Evolutionary conservation across 148 eudicot species (phyloP), one percentile per base, ranked within the genome.

Genomic region (Cornus suecica): DNA sequence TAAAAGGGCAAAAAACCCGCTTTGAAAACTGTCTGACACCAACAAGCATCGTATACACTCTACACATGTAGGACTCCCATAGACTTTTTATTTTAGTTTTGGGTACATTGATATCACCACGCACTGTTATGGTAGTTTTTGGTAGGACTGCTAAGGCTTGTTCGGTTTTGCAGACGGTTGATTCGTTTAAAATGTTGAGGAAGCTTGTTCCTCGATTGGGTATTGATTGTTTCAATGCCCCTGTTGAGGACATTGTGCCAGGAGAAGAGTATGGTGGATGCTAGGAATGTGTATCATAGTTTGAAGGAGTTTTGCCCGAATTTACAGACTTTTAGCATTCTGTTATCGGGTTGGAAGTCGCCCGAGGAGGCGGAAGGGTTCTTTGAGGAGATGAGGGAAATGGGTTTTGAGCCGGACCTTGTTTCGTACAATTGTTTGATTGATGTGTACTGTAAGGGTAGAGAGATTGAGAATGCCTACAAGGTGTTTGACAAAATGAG

Each of bases 311-410:
- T 90, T 74, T 65, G 70, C 60, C 97, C 95, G 1, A 87, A 92
- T 92, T 82, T 87, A 78, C 84, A 75, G 64, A 90, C 97, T 69
- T 90, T 91, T 70, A 92, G 92, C 76, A 87, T 90, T 20, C 79
- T 94, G 77, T 80, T 94, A 66, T 88, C 97, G 2, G 94, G 98
- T 26, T 94, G 97, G 98, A 92, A 88, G 84, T 86, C 93, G 2
- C 56, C 84, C 11, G 93, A 90, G 72, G 98, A 94, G 4, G 94
- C 93, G 0, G 93, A 94, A 75, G 86, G 71, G 4, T 91, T 94
- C 72, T 86, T 90, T 28, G 74, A 76, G 70, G 98, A 94, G 83
- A 92, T 94, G 98, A 88, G 62, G 82, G 87, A 87, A 2, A 52
- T 94, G 90, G 88, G 91, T 11, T 86, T 94, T 65, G 83, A 83